Evolutionary conservation across 768 basidiomycete genomes (phyloP), one percentile per base, ranked within the genome.

Genomic region (Auriscalpium vulgare): DNA sequence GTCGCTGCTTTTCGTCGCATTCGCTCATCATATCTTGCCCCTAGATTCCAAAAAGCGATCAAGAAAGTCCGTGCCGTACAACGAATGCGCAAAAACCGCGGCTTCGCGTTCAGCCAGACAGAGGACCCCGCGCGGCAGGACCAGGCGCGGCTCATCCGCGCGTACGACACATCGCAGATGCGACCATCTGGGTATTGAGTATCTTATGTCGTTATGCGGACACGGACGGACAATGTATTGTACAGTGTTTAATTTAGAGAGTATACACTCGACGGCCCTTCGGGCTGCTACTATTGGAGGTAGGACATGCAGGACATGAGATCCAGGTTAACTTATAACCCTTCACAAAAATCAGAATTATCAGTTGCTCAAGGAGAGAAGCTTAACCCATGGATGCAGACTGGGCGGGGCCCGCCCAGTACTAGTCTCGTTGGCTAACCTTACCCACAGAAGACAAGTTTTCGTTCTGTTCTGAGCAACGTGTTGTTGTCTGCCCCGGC

Each of bases 61-160:
- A 98, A 97, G 72, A 99, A 99, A 70, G 97, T 99, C 11, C 84
- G 97, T n/a, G 97, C 97, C 0, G 91, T 94, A 2, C 97, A 99
- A 68, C 84, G 97, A 37, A 92, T 98, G 89, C 87, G 97, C 13
- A 80, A 91, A 55, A 97, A 92, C 59, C 85, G 97, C 49, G 97
- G 97, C 3, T 99, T 98, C 68, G 97, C 97, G 4, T 99, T 99
- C 76, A 93, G 89, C 69, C 95, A 97, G 71, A 97, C 94, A 3
- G 95, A 97, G 71, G 88, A 87, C 62, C 77, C 79, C 29, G 81
- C 83, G 35, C 83, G 83, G 60, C 87, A 95, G 72, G 94, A 95
- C 70, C 95, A 97, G 69, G 80, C 88, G 50, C 78, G 83, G 64
- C 73, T 93, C 58, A 92, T 93, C 62, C 75, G 91, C 54, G 90